Evolutionary conservation across 371 early-diverging fungal species (phyloP).

Genomic region (Mucor irregularis): DNA sequence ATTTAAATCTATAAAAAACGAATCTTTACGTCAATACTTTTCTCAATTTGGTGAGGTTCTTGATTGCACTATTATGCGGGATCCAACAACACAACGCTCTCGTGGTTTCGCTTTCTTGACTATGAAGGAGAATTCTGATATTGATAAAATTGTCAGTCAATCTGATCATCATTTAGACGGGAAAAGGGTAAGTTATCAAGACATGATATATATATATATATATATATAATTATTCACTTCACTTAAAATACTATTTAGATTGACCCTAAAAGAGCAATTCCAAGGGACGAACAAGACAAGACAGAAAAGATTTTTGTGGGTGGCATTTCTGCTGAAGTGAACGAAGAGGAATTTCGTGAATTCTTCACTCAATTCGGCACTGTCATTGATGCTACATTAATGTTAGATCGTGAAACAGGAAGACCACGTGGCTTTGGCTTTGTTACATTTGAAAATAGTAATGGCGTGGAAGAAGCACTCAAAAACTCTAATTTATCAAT

Average conservation of each 20-base stretch:
- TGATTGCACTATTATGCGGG: constrained; percentile 81
- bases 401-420: constrained; percentile 79
- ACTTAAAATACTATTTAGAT: constrained; percentile 47
- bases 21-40: constrained; percentile 76
- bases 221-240: neutral
- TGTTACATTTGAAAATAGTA: constrained; percentile 70
- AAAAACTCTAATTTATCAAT: constrained; percentile 50
- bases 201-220: neutral
- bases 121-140: constrained; percentile 65
- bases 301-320: constrained; percentile 92
- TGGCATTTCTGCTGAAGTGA: constrained; percentile 78
- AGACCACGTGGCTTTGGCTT: constrained; percentile 84
- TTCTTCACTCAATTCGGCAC: constrained; percentile 77
- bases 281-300: constrained; percentile 75
- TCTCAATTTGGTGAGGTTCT: constrained; percentile 66
- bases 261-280: constrained; percentile 89
- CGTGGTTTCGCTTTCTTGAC: constrained; percentile 93
- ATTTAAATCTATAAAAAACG: constrained; percentile 35
- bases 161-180: constrained; percentile 78
- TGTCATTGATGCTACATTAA: constrained; percentile 75
- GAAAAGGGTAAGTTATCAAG: constrained; percentile 79
- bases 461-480: constrained; percentile 65
- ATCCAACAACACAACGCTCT: constrained; percentile 74
- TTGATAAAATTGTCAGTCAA: constrained; percentile 74
- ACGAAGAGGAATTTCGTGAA: constrained; percentile 80